Evolutionary conservation across 805 yeast species (phyloP).

Genomic region (Candida argentea): DNA sequence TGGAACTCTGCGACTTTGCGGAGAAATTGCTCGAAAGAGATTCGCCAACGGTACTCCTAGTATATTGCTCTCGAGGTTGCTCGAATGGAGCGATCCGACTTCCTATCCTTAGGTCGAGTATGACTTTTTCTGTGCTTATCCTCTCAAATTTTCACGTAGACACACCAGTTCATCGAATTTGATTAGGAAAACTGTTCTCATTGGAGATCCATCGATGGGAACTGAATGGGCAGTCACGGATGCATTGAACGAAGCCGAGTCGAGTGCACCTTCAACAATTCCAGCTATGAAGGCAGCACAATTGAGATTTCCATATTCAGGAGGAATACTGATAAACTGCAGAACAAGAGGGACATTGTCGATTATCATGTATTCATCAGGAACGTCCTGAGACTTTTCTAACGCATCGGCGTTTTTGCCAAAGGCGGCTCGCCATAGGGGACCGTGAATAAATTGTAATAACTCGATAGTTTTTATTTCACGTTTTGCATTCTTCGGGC

Average conservation of each 20-base stretch:
- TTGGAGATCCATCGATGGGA: conserved; percentile 46
- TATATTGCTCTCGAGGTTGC: too few relatives aligned
- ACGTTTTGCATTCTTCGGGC: conserved; percentile 49
- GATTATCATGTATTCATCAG: conserved; percentile 66
- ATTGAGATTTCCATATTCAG: conserved; percentile 65
- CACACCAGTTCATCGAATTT: conserved; percentile 54
- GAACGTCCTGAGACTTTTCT: conserved; percentile 62
- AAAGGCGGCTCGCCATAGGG: conserved; percentile 65
- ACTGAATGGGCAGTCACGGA: conserved; percentile 77
- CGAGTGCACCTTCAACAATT: conserved; percentile 72
- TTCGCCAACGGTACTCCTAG: too few relatives aligned
- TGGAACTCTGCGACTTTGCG: too few relatives aligned
- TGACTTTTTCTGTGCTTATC: conserved; percentile 8
- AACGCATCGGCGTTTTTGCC: conserved; percentile 66
- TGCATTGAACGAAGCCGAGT: conserved; percentile 62
- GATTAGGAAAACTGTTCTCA: conserved; percentile 65
- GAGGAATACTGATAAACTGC: conserved; percentile 68
- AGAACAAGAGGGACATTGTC: conserved; percentile 66
- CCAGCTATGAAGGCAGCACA: conserved; percentile 84
- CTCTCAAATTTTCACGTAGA: conserved; percentile 42
- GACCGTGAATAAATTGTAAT: conserved; percentile 60
- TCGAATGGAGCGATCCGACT: too few relatives aligned
- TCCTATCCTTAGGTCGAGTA: too few relatives aligned
- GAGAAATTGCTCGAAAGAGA: too few relatives aligned
- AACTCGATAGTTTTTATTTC: conserved; percentile 58